A percentile compares a stretch with the other conserved stretches of the same genome.
Evolutionary conservation across 768 basidiomycete species (phyloP).

Genomic region (Dioszegia crocea): DNA sequence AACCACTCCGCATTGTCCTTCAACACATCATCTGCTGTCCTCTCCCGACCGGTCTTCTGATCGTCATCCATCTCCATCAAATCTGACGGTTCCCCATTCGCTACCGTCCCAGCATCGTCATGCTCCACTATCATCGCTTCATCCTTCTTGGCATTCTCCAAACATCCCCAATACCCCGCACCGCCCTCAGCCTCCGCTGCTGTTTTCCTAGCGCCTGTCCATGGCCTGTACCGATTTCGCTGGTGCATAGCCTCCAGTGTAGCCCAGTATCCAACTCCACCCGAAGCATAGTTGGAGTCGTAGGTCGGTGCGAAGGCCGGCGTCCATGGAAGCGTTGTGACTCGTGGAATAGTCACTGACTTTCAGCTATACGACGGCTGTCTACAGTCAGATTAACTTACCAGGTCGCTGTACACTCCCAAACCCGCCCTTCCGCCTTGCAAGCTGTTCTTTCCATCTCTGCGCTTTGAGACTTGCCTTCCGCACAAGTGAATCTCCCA

Average conservation of each 20-base stretch:
- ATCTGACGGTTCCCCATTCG: too few species aligned
- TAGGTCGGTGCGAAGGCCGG: slow-evolving; percentile 40
- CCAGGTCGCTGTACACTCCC: slow-evolving; percentile 30
- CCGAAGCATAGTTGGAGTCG: slow-evolving; percentile 34
- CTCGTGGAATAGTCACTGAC: slow-evolving; percentile 18
- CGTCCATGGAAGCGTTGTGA: slow-evolving; percentile 19
- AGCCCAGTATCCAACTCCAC: slow-evolving; percentile 30
- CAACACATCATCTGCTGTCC: slow-evolving; percentile 21
- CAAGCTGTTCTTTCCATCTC: slow-evolving; percentile 30
- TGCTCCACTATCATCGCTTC: neutral
- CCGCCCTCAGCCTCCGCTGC: neutral
- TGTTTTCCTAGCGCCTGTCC: slow-evolving; percentile 11
- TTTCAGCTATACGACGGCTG: too few species aligned
- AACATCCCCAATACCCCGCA: slow-evolving; percentile 2
- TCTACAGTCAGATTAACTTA: slow-evolving; percentile 14
- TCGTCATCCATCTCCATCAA: too few species aligned
- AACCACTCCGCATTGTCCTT: slow-evolving; percentile 32
- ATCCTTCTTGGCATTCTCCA: neutral
- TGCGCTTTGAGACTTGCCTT: slow-evolving; percentile 33
- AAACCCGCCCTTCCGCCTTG: slow-evolving; percentile 26
- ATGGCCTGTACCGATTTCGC: slow-evolving; percentile 22
- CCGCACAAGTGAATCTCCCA: slow-evolving; percentile 23
- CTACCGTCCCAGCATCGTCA: too few species aligned
- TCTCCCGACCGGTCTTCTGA: slow-evolving; percentile 12
- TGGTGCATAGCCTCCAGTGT: slow-evolving; percentile 41